A percentile compares a stretch with the other conserved stretches of the same genome.
These are phyloP conservation scores for Hydrangea macrophylla DNA, from an alignment of 148 eudicot species.

Conservation along the genomic window DNA sequence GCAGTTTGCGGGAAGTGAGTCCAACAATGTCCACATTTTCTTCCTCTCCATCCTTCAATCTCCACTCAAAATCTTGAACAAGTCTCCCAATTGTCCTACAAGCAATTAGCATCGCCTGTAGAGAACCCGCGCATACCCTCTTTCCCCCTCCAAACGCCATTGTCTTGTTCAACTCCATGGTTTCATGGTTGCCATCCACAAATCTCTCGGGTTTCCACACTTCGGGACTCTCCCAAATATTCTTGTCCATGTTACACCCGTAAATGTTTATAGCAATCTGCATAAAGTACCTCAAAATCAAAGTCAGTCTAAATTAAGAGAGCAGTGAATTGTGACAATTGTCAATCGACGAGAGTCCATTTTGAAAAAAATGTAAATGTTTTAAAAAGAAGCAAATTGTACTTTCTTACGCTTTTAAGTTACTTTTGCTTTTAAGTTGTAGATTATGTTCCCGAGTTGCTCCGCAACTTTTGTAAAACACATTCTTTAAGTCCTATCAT, in stretches of 20 bases:
- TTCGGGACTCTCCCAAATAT: constrained; percentile 67
- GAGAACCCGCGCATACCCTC: constrained; percentile 79
- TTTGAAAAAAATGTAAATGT: too few relatives aligned
- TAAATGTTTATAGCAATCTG: constrained; percentile 78
- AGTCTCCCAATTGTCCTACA: constrained; percentile 64
- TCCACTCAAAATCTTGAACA: constrained; percentile 81
- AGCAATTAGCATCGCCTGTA: constrained; percentile 58
- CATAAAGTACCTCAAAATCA: too few relatives aligned
- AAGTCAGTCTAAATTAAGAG: too few relatives aligned
- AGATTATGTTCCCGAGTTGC: too few relatives aligned
- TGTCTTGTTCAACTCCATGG: constrained; percentile 63
- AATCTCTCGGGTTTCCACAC: constrained; percentile 89
- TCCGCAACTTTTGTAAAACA: too few relatives aligned
- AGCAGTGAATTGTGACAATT: too few relatives aligned
- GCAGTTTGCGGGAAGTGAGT: constrained; percentile 63
- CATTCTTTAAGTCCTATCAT: too few relatives aligned
- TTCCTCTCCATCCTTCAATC: constrained; percentile 52
- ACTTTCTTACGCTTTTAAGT: too few relatives aligned
- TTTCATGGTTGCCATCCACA: constrained; percentile 32
- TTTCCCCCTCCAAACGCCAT: constrained; percentile 94
- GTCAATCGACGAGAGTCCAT: too few relatives aligned
- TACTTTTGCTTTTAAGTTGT: too few relatives aligned
- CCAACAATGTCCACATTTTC: constrained; percentile 63
- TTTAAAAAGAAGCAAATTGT: too few relatives aligned
- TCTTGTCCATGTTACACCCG: constrained; percentile 82